These are phyloP conservation scores for Zhuliangozyma blackwelliae DNA, from an alignment of 1,139 yeast genomes.

Conservation along the genomic window DNA sequence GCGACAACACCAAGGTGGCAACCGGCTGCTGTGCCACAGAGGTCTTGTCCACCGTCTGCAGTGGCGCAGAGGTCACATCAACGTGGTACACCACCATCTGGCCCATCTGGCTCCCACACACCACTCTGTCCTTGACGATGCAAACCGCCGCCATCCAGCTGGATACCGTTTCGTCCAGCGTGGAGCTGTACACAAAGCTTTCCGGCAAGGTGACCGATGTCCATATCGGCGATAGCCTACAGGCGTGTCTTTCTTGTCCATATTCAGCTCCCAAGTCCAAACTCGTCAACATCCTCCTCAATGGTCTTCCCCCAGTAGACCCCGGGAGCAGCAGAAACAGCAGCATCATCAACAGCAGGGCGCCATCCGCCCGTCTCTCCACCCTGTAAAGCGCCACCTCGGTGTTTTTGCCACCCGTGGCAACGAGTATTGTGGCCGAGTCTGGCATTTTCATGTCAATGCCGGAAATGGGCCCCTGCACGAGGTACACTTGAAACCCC, in stretches of 20 bases:
- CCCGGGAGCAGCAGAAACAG: slow-evolving; percentile 3
- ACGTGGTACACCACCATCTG: slow-evolving; percentile 21
- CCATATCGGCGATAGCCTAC: slow-evolving; percentile 20
- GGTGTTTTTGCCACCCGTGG: slow-evolving; percentile 45
- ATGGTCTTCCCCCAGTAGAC: slow-evolving; percentile 3
- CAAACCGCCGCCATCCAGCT: slow-evolving; percentile 23
- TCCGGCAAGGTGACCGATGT: slow-evolving; percentile 14
- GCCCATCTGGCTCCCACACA: slow-evolving; percentile 33
- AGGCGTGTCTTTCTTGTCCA: slow-evolving; percentile 15
- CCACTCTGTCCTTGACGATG: slow-evolving; percentile 12
- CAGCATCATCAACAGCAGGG: background rate
- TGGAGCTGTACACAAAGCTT: slow-evolving; percentile 16
- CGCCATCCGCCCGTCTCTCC: slow-evolving; percentile 3
- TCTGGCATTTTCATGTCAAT: slow-evolving; percentile 1
- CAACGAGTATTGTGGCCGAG: slow-evolving; percentile 12
- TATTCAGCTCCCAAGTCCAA: slow-evolving; percentile 6
- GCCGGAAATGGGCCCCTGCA: slow-evolving; percentile 33
- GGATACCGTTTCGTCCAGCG: slow-evolving; percentile 16
- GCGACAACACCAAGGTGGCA: slow-evolving; percentile 15
- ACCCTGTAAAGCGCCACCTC: slow-evolving; percentile 33
- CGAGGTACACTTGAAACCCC: slow-evolving; percentile 24
- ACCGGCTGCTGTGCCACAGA: slow-evolving; percentile 7
- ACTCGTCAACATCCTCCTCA: slow-evolving; percentile 11
- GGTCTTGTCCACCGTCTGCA: slow-evolving; percentile 8
- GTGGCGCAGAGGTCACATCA: slow-evolving; percentile 12